These are phyloP conservation scores for Amaranthus tricolor DNA, from an alignment of 179 eudicot species.

Conservation along the genomic window DNA sequence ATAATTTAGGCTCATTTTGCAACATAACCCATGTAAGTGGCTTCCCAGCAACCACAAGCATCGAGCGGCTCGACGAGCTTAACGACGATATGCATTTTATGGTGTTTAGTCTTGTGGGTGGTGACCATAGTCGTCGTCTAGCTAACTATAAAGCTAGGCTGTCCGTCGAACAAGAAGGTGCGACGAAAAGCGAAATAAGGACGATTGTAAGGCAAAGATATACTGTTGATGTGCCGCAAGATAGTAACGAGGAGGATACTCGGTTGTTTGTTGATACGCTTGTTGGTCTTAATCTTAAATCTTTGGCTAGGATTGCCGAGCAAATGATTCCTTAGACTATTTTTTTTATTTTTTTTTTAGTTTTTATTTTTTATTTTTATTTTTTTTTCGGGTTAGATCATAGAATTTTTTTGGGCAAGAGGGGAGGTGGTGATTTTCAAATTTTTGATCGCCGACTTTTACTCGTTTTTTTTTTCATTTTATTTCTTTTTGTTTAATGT, in stretches of 20 bases:
- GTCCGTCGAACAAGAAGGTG: conserved; percentile 6
- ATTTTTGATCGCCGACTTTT: too few species aligned
- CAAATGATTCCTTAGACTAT: neutral
- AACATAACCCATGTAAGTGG: conserved; percentile 20
- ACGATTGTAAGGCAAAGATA: conserved; percentile 22
- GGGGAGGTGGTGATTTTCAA: too few species aligned
- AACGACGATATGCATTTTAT: conserved; percentile 18
- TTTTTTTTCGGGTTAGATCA: too few species aligned
- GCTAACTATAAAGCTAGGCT: conserved; percentile 19
- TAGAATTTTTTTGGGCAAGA: too few species aligned
- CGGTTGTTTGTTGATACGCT: conserved; percentile 22
- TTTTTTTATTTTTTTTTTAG: too few species aligned
- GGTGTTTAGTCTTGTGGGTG: conserved; percentile 26
- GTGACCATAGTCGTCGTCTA: conserved; percentile 17
- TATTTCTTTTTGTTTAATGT: too few species aligned
- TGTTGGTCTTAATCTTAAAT: conserved; percentile 23
- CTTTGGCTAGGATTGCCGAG: conserved; percentile 22
- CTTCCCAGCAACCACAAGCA: conserved; percentile 20
- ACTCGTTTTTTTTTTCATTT: too few species aligned
- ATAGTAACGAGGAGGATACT: conserved; percentile 24
- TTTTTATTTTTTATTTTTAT: too few species aligned
- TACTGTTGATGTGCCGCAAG: conserved; percentile 20
- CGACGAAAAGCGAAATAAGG: neutral
- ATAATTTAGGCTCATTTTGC: neutral
- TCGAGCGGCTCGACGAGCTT: conserved; percentile 26